Evolutionary conservation across 2,329 filamentous ascomycete genomes (phyloP).

Genomic region (Ophiostoma pallidulum): DNA sequence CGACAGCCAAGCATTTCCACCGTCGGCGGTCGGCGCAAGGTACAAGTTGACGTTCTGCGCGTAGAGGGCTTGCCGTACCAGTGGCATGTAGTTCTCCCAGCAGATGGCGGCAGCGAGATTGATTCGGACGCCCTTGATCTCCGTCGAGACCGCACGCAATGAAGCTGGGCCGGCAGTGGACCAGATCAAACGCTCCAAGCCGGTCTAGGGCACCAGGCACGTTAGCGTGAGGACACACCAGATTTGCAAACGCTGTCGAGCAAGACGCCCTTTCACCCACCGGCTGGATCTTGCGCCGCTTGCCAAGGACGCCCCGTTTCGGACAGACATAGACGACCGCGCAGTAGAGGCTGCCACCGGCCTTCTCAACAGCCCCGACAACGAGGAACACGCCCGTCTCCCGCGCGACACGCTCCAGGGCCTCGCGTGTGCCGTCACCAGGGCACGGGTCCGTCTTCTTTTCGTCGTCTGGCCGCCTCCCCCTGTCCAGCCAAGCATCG

Average conservation of each 20-base stretch:
- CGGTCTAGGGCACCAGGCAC: conserved; percentile 45
- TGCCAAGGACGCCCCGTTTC: conserved; percentile 61
- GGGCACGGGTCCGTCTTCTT: conserved; percentile 21
- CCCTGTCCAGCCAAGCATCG: conserved; percentile 51
- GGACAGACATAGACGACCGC: conserved; percentile 75
- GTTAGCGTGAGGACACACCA: too few species aligned
- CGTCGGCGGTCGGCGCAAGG: conserved; percentile 82
- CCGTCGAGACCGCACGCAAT: conserved; percentile 67
- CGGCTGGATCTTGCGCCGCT: conserved; percentile 87
- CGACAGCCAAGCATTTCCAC: conserved; percentile 68
- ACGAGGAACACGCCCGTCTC: conserved; percentile 77
- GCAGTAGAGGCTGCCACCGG: conserved; percentile 78
- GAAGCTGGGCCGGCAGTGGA: conserved; percentile 74
- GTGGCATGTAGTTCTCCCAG: conserved; percentile 96
- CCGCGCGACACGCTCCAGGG: conserved; percentile 63
- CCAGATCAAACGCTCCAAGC: conserved; percentile 76
- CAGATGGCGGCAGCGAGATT: conserved; percentile 84
- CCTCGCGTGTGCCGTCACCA: conserved; percentile 61
- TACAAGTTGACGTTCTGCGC: conserved; percentile 87
- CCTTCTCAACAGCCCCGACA: conserved; percentile 67
- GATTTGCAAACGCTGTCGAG: neutral
- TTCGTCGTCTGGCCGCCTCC: conserved; percentile 27
- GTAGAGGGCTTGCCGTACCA: conserved; percentile 76
- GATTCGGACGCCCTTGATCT: conserved; percentile 67
- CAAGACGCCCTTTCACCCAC: conserved; percentile 35